Percentiles rank a stretch among this genome's conserved stretches.
These are phyloP conservation scores for Oldenlandia corymbosa DNA, from an alignment of 257 asterid genomes.

Conservation along the genomic window DNA sequence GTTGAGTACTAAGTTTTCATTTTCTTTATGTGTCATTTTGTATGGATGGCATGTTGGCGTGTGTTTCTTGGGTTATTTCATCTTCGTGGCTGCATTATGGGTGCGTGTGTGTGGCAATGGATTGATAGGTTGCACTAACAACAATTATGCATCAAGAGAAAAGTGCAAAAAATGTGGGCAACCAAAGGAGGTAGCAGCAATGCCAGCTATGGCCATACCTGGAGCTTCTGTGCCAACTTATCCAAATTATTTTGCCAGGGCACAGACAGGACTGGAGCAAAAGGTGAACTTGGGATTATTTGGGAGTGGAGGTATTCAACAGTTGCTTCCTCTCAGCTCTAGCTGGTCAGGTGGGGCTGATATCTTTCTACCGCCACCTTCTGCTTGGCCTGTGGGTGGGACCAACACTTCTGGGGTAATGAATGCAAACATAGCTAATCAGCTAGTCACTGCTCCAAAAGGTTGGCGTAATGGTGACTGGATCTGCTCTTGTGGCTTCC, in stretches of 20 bases:
- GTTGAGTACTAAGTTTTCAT: conserved; percentile 46
- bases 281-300: conserved; percentile 35
- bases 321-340: conserved; percentile 51
- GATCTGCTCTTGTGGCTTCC: conserved; percentile 87
- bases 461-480: conserved; percentile 92
- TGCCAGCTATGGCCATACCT: conserved; percentile 82
- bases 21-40: conserved; percentile 48
- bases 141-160: conserved; percentile 97
- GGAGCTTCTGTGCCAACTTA: conserved; percentile 80
- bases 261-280: conserved; percentile 58
- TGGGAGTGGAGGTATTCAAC: conserved; percentile 42
- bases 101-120: conserved; percentile 79
- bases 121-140: conserved; percentile 96
- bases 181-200: conserved; percentile 91
- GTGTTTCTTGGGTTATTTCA: conserved; percentile 64
- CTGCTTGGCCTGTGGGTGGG: conserved; percentile 44
- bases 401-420: conserved; percentile 40
- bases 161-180: conserved; percentile 98
- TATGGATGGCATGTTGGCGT: conserved; percentile 78
- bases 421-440: conserved; percentile 38
- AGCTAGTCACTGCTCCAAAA: conserved; percentile 44
- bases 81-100: conserved; percentile 77
- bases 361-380: conserved; percentile 45
- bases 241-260: conserved; percentile 83
- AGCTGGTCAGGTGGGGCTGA: conserved; percentile 57